Base-by-base conservation (phyloP, 2,329 filamentous ascomycete species). In the Apiospora hydei region DNA sequence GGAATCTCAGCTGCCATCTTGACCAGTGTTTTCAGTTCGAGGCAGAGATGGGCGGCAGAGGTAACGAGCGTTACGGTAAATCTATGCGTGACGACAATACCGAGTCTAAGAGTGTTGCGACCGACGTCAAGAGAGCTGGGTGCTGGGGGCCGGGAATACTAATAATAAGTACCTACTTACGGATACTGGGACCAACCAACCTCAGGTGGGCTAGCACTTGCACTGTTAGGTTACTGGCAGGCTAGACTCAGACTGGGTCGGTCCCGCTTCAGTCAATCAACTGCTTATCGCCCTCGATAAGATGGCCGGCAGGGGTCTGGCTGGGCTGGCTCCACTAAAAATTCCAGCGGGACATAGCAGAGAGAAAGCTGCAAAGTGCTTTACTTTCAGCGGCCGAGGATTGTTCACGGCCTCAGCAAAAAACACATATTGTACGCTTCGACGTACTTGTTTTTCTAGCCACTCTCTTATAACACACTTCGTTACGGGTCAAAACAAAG, bases 1-100 rank as follows among this genome's bases (percentile, higher is more conserved):
- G 57, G 57, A 64, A 64, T 64, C 34, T 64, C 57, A n/a, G 57
- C 57, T 64, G 57, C 57, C 57, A 64, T 64, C 24, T 41, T 64
- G 57, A 41, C 34, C 57, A n/a, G 18, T 38, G 10, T 13, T 64
- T 3, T 64, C 18, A 30, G 30, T 41, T 41, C 1, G 18, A 41
- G 18, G 18, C 30, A n/a, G 18, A 1, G 34, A 41, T 41, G 21
- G 57, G 11, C 18, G 21, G 11, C 8, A 21, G 21, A n/a, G 34
- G 21, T 13, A 41, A n/a, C 38, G 57, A n/a, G 34, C 18, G 57
- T 64, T 64, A 18, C 34, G 57, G 18, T 18, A 18, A 24, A 64
- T 41, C 34, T 24, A 64, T n/a, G 34, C 18, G 57, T 41, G 34
- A 64, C n/a, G 57, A 64, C 34, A 41, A 41, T 64, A 24, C 57